These are phyloP conservation scores for Cladosporium sp. DNA, from an alignment of 2,329 filamentous ascomycete species.

Conservation along the genomic window DNA sequence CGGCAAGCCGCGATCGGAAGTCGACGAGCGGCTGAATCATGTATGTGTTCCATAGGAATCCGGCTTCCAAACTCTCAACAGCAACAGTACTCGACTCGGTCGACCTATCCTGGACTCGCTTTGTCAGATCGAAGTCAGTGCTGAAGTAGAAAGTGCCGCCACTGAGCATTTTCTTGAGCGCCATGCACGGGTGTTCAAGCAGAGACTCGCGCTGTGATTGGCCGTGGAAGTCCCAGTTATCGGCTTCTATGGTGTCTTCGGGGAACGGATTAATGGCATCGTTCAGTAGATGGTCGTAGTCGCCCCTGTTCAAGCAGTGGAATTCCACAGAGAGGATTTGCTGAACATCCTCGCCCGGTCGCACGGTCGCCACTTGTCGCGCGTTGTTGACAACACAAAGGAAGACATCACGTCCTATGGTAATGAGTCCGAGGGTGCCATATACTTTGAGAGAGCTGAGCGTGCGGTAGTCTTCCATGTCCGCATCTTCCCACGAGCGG, in stretches of 20 bases:
- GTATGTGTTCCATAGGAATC: slow-evolving; percentile 96
- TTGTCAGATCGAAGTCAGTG: slow-evolving; percentile 95
- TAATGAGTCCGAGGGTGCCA: slow-evolving; percentile 84
- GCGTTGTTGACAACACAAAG: slow-evolving; percentile 82
- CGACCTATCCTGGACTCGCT: slow-evolving; percentile 78
- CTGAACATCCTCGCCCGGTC: slow-evolving; percentile 84
- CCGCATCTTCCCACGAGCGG: slow-evolving; percentile 56
- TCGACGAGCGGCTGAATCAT: slow-evolving; percentile 92
- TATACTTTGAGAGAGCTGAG: slow-evolving; percentile 71
- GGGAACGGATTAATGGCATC: slow-evolving; percentile 55
- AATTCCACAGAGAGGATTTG: slow-evolving; percentile 85
- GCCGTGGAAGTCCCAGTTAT: slow-evolving; percentile 50
- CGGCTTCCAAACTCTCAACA: slow-evolving; percentile 86
- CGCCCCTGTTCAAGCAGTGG: slow-evolving; percentile 79
- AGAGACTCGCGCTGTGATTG: slow-evolving; percentile 62
- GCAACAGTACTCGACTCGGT: slow-evolving; percentile 63
- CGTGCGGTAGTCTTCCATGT: slow-evolving; percentile 72
- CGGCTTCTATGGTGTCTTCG: slow-evolving; percentile 50
- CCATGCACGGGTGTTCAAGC: slow-evolving; percentile 82
- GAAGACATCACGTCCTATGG: slow-evolving; percentile 79
- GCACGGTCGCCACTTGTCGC: slow-evolving; percentile 71
- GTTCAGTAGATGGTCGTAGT: slow-evolving; percentile 73
- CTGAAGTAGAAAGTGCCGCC: slow-evolving; percentile 98
- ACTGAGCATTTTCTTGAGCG: slow-evolving; percentile 84
- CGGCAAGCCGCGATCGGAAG: slow-evolving; percentile 77